phyloP scores from a whole-genome alignment of 1,284 basidiomycete species.

The Boletellus deceptivus region DNA sequence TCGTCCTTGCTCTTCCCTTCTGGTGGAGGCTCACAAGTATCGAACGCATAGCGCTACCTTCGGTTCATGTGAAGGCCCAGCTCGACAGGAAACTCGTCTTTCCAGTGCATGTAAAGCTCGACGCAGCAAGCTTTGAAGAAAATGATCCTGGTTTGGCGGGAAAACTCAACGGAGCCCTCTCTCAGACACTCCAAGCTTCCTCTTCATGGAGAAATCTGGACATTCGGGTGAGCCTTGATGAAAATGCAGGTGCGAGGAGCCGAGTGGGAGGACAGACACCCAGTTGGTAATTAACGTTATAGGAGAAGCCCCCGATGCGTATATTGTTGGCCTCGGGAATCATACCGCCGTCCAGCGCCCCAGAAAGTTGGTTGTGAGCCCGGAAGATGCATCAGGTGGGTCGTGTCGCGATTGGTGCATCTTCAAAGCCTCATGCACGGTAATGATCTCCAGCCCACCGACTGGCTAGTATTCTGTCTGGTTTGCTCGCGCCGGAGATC shows the following conservation, averaged over 20 bases:
- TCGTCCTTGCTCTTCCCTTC: constrained; percentile 73
- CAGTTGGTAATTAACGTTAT: constrained; percentile 10
- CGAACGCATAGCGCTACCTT: constrained; percentile 72
- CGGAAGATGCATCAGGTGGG: constrained; percentile 31
- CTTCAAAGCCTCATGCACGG: constrained; percentile 11
- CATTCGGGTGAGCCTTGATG: constrained; percentile 29
- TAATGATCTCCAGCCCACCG: constrained; percentile 16
- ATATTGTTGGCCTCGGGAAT: constrained; percentile 26
- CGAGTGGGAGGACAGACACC: background rate
- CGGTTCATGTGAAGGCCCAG: constrained; percentile 56
- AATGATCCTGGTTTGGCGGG: constrained; percentile 9
- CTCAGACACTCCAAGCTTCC: constrained; percentile 19
- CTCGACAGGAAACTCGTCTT: constrained; percentile 47
- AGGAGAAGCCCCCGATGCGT: constrained; percentile 22
- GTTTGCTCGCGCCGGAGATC: constrained; percentile 53
- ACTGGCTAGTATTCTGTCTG: constrained; percentile 42
- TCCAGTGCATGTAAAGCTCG: constrained; percentile 52
- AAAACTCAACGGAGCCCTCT: constrained; percentile 25
- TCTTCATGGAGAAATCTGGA: constrained; percentile 41
- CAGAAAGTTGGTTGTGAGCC: constrained; percentile 23
- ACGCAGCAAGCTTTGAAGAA: constrained; percentile 28
- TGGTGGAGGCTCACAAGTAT: constrained; percentile 93
- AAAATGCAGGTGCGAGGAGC: constrained; percentile 28
- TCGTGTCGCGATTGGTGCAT: constrained; percentile 5
- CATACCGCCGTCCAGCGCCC: constrained; percentile 21